Conservation (phyloP, 352 stramenopile species). For the Globisporangium spinosum region DNA sequence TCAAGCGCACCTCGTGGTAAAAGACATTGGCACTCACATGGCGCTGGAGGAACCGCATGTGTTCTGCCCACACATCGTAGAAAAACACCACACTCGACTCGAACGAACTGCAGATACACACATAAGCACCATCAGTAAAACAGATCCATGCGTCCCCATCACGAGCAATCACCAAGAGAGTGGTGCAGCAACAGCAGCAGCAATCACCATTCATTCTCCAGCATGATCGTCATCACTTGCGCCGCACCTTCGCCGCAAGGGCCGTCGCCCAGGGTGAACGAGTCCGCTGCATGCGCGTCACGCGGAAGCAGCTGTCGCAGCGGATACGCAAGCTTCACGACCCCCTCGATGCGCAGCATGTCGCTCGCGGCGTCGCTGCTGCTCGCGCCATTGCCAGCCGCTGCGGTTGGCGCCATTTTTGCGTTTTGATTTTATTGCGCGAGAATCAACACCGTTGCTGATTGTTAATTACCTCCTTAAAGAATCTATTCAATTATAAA, state of each 20-base stretch:
- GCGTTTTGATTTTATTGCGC: background rate
- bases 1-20: background rate
- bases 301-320: slow-evolving; percentile 33
- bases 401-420: slow-evolving; percentile 7
- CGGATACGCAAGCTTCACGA: slow-evolving; percentile 58
- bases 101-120: slow-evolving; percentile 33
- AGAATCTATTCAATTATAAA: too few relatives aligned
- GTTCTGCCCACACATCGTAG: slow-evolving; percentile 69
- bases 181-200: background rate
- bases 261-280: slow-evolving; percentile 52
- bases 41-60: slow-evolving; percentile 55
- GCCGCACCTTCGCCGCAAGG: slow-evolving; percentile 54
- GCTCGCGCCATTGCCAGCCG: background rate
- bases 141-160: background rate
- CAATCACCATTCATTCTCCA: slow-evolving; percentile 34
- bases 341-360: slow-evolving; percentile 30
- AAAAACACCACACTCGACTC: slow-evolving; percentile 60
- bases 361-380: slow-evolving; percentile 6
- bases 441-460: background rate
- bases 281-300: slow-evolving; percentile 1
- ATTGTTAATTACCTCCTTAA: too few relatives aligned
- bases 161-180: background rate
- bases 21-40: slow-evolving; percentile 33
- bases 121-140: background rate
- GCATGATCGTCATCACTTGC: slow-evolving; percentile 43